phyloP scores from a whole-genome alignment of 179 eudicot species.

The Spergularia azorica region DNA sequence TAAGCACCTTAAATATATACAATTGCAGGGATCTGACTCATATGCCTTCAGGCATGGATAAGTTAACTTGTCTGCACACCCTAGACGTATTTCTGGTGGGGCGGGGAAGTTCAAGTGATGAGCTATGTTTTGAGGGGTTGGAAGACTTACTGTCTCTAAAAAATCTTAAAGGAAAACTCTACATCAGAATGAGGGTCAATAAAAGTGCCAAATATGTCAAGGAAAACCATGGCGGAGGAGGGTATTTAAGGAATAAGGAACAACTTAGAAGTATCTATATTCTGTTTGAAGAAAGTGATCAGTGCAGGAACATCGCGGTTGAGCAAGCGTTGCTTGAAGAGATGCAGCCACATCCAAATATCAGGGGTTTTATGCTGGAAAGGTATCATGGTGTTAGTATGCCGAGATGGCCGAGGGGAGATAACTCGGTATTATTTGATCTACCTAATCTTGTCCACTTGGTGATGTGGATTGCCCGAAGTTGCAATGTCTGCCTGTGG shows the following conservation, averaged over 20 bases:
- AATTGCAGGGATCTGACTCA: not conserved
- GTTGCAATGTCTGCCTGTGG: conserved; percentile 6
- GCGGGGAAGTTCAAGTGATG: not conserved
- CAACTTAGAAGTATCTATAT: not conserved
- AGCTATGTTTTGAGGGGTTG: not conserved
- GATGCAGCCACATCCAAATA: conserved; percentile 19
- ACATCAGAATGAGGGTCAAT: not conserved
- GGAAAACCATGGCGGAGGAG: not conserved
- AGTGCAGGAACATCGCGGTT: not conserved
- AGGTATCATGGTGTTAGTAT: conserved; percentile 16
- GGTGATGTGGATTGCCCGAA: rapidly evolving
- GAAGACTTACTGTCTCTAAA: conserved; percentile 18
- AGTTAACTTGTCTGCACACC: conserved; percentile 9
- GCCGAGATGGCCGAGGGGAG: conserved; percentile 24
- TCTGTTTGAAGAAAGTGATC: not conserved
- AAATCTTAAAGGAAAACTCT: conserved; percentile 5
- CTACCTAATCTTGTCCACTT: conserved; percentile 12
- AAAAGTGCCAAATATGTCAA: not conserved
- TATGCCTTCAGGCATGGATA: conserved; percentile 16
- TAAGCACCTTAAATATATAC: conserved; percentile 2
- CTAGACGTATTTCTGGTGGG: not conserved
- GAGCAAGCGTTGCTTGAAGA: conserved; percentile 13
- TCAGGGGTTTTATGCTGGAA: not conserved
- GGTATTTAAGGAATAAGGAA: conserved; percentile 17
- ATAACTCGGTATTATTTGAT: not conserved